phyloP scores from a whole-genome alignment of 176 grass and related monocot species.

The Triticum aestivum region DNA sequence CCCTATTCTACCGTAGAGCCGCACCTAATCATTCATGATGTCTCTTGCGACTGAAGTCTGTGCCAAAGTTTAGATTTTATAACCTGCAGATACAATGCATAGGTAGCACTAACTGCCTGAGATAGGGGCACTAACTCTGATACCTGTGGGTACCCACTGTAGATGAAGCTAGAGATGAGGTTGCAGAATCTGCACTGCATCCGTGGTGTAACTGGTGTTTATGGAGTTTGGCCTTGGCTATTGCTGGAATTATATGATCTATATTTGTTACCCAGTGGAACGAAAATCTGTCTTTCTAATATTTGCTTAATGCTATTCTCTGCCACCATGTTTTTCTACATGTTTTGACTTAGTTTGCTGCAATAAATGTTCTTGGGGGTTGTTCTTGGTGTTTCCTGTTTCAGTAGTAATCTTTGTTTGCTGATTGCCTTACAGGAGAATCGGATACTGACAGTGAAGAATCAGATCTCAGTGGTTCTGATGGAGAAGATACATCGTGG shows the following conservation, averaged over 20 bases:
- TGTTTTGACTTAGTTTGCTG: conserved; percentile 3
- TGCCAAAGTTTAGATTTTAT: not conserved
- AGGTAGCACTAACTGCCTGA: not conserved
- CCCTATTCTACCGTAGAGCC: not conserved
- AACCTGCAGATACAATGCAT: not conserved
- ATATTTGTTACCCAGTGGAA: not conserved
- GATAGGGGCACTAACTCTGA: not conserved
- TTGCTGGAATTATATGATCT: not conserved
- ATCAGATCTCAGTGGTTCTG: conserved; percentile 75
- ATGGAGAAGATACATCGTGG: conserved; percentile 79
- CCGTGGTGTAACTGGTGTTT: not conserved
- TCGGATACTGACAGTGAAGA: conserved; percentile 77
- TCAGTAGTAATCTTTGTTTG: conserved; percentile 5
- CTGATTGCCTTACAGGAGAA: conserved; percentile 39
- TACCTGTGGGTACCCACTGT: not conserved
- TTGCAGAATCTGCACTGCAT: not conserved
- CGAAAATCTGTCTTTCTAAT: not conserved
- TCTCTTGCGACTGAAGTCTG: not conserved
- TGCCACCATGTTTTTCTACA: not conserved
- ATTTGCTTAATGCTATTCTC: not conserved
- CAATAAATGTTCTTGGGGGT: not conserved
- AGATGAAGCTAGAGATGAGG: not conserved
- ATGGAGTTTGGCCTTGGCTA: not conserved
- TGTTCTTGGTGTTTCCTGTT: conserved; percentile 33
- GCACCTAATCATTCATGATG: not conserved